These are phyloP conservation scores for Blastobotrys illinoisensis DNA, from an alignment of 1,139 yeast genomes.

Conservation along the genomic window DNA sequence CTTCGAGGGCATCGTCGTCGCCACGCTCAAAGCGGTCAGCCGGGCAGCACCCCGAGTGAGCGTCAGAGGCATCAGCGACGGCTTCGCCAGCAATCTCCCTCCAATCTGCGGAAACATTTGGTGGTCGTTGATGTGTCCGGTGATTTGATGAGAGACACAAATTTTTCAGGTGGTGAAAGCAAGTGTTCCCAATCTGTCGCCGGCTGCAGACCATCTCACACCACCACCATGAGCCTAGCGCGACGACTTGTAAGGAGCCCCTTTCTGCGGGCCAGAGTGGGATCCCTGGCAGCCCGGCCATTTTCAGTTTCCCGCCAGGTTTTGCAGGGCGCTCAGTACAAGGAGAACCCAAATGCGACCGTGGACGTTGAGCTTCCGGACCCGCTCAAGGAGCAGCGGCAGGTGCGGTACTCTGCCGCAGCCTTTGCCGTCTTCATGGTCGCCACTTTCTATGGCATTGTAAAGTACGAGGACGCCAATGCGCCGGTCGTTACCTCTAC, in stretches of 20 bases:
- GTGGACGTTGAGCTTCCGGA: slow-evolving; percentile 44
- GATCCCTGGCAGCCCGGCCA: neutral
- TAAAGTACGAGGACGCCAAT: slow-evolving; percentile 86
- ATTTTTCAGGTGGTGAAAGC: neutral
- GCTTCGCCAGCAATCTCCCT: neutral
- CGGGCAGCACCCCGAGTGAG: slow-evolving; percentile 23
- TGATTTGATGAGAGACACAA: neutral
- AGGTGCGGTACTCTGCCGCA: slow-evolving; percentile 49
- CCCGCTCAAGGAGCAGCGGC: slow-evolving; percentile 53
- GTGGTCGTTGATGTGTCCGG: neutral
- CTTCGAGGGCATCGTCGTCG: slow-evolving; percentile 25
- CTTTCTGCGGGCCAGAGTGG: neutral
- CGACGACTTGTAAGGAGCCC: neutral
- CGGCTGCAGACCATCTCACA: neutral
- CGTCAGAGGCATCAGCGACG: slow-evolving; percentile 4
- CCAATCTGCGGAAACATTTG: neutral
- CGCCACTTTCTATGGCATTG: slow-evolving; percentile 60
- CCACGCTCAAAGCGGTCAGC: slow-evolving; percentile 32
- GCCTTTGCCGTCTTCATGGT: slow-evolving; percentile 62
- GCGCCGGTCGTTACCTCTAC: slow-evolving; percentile 89
- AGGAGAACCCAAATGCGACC: slow-evolving; percentile 23
- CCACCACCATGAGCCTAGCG: neutral
- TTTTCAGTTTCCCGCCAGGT: neutral
- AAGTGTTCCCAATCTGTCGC: neutral
- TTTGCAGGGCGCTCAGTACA: neutral